phyloP scores from a whole-genome alignment of 352 stramenopile genomes.

The Phytophthora melonis region DNA sequence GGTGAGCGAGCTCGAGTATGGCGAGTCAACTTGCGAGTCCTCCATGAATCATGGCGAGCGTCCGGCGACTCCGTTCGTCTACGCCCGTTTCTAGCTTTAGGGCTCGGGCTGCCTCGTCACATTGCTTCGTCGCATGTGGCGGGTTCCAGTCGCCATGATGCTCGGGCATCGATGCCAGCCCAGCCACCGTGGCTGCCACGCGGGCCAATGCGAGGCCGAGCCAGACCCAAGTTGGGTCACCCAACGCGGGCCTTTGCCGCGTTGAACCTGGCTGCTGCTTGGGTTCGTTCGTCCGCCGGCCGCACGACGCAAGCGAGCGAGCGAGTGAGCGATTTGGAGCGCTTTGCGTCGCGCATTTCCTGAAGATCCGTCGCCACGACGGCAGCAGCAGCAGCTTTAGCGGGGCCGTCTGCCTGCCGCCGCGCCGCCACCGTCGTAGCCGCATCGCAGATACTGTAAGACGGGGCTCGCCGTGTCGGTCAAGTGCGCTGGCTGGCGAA shows the following conservation, averaged over 20 bases:
- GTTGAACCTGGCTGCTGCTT: slow-evolving; percentile 30
- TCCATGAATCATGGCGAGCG: too few species aligned
- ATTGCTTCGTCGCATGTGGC: slow-evolving; percentile 33
- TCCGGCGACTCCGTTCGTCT: slow-evolving; percentile 27
- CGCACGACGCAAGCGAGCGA: not conserved
- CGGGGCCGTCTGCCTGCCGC: not conserved
- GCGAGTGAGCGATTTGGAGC: slow-evolving; percentile 11
- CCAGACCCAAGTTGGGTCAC: too few species aligned
- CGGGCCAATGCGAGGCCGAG: slow-evolving; percentile 2
- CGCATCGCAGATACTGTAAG: not conserved
- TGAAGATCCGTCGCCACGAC: slow-evolving; percentile 28
- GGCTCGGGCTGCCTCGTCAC: slow-evolving; percentile 24
- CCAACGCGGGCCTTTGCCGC: slow-evolving; percentile 9
- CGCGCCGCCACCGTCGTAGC: not conserved
- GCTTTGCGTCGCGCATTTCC: slow-evolving; percentile 20
- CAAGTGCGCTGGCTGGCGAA: too few species aligned
- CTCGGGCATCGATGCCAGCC: slow-evolving; percentile 3
- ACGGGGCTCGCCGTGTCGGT: too few species aligned
- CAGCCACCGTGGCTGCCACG: not conserved
- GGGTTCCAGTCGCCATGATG: not conserved
- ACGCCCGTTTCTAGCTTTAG: slow-evolving; percentile 10
- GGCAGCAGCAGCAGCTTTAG: not conserved
- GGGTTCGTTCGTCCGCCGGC: slow-evolving; percentile 8
- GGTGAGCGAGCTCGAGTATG: not conserved
- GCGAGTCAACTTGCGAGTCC: too few species aligned